Evolutionary conservation across 192 early-diverging fungal genomes (phyloP), one percentile per base, ranked within the genome.

Genomic region (Linnemannia hyalina): DNA sequence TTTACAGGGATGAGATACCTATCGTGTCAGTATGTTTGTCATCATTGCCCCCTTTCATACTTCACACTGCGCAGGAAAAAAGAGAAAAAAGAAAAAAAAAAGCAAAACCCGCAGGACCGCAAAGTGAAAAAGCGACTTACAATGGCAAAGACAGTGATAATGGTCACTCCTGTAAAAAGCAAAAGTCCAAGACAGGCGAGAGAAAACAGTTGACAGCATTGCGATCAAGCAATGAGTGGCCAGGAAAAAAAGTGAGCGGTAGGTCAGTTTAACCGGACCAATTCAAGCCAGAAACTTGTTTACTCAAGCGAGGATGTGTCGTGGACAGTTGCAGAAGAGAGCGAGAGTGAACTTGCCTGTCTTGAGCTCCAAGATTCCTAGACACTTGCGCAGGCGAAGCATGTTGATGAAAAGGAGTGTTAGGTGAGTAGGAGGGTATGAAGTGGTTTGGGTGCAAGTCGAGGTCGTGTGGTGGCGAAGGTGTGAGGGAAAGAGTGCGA

Each of bases 311-410:
- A 52, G 52, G 20, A 32, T 57, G 35, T 22, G 46, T 52, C 13
- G 13, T 49, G 18, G n/a, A 65, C 29, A 15, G 6, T 60, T 60
- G 29, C 26, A 65, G n/a, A 65, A 29, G 29, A 65, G 11, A 65
- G 60, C 60, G 11, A 42, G 7, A 55, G 46, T 35, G n/a, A 10
- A 85, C 83, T 73, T 85, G 78, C 83, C 83, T 85, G 83, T 85
- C 75, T 85, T 85, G 70, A 85, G 78, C 71, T 85, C 83, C 65
- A 85, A 44, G 23, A 85, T 75, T 54, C 83, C 83, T 22, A 85
- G 68, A 63, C 83, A 85, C 70, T 85, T 85, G 78, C 83, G 78
- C 10, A 85, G 75, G 36, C 78, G 83, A 77, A 85, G 76, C 83
- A 85, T 85, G 55, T 41, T 85, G 76, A 10, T 68, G 11, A 72